A percentile compares a stretch with the other conserved stretches of the same genome.
phyloP scores from a whole-genome alignment of 805 yeast species.

The Sugiyamaella americana region DNA sequence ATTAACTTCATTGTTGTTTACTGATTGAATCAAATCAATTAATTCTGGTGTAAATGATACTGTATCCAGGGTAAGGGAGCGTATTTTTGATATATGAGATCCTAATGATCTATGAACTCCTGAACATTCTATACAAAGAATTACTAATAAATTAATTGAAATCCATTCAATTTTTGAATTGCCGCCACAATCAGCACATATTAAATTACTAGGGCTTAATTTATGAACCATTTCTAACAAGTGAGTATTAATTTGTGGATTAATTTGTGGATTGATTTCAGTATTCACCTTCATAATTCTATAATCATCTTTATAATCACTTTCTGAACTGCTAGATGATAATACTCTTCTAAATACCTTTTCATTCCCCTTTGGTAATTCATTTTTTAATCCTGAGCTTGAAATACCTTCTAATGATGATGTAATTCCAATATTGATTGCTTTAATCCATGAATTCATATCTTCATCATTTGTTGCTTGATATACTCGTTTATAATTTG shows the following conservation, averaged over 20 bases:
- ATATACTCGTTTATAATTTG: conserved; percentile 62
- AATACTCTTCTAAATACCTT: conserved; percentile 2
- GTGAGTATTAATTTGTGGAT: background rate
- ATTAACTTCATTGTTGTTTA: conserved; percentile 52
- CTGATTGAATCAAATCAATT: conserved; percentile 49
- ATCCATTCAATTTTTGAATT: conserved; percentile 74
- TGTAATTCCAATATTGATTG: conserved; percentile 50
- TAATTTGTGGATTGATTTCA: background rate
- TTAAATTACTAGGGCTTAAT: conserved; percentile 45
- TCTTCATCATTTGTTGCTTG: conserved; percentile 71
- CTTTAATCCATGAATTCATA: conserved; percentile 59
- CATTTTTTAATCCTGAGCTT: background rate
- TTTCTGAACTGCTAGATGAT: background rate
- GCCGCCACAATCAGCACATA: conserved; percentile 77
- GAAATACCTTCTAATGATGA: conserved; percentile 36
- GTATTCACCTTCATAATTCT: background rate
- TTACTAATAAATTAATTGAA: conserved; percentile 63
- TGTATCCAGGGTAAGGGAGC: conserved; percentile 71
- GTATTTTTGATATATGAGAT: conserved; percentile 68
- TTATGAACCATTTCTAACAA: conserved; percentile 16
- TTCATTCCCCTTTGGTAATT: background rate
- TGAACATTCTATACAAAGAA: conserved; percentile 78
- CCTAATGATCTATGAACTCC: conserved; percentile 87
- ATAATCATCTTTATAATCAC: background rate
- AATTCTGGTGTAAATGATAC: conserved; percentile 52